Evolutionary conservation across 169 alveolate species (phyloP).

Genomic region (Cryptosporidium sp.): DNA sequence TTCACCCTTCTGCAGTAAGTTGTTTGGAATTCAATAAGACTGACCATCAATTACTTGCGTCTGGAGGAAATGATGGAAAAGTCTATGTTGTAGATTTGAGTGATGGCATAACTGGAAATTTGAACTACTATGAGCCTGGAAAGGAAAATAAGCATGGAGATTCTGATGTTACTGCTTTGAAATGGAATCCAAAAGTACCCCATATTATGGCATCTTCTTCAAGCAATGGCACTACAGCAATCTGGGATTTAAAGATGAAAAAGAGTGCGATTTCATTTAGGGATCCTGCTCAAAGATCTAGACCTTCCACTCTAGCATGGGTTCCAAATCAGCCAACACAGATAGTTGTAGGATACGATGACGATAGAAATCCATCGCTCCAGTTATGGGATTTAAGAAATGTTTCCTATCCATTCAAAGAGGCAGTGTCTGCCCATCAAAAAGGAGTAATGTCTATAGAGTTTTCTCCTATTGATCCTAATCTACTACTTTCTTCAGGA

Average conservation of each 20-base stretch:
- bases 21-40: slow-evolving; percentile 79
- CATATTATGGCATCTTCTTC: slow-evolving; percentile 88
- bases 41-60: slow-evolving; percentile 78
- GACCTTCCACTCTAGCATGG: slow-evolving; percentile 86
- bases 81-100: slow-evolving; percentile 79
- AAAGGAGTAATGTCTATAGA: slow-evolving; percentile 85
- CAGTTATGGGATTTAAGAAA: slow-evolving; percentile 89
- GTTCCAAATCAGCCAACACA: slow-evolving; percentile 88
- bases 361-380: slow-evolving; percentile 86
- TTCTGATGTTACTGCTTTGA: slow-evolving; percentile 78
- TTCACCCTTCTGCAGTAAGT: slow-evolving; percentile 76
- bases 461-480: slow-evolving; percentile 83
- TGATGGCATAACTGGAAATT: slow-evolving; percentile 44
- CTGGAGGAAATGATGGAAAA: slow-evolving; percentile 82
- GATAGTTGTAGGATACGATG: slow-evolving; percentile 85
- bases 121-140: slow-evolving; percentile 70
- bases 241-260: slow-evolving; percentile 87
- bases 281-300: slow-evolving; percentile 85
- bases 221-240: slow-evolving; percentile 83
- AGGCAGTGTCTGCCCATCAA: slow-evolving; percentile 82
- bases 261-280: slow-evolving; percentile 87
- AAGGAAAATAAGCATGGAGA: slow-evolving; percentile 77
- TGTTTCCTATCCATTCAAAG: slow-evolving; percentile 85
- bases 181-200: slow-evolving; percentile 85
- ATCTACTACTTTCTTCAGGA: slow-evolving; percentile 84